A percentile compares a stretch with the other conserved stretches of the same genome.
Conservation (phyloP, 2,329 filamentous ascomycete species). For the Fusarium odoratissimum region DNA sequence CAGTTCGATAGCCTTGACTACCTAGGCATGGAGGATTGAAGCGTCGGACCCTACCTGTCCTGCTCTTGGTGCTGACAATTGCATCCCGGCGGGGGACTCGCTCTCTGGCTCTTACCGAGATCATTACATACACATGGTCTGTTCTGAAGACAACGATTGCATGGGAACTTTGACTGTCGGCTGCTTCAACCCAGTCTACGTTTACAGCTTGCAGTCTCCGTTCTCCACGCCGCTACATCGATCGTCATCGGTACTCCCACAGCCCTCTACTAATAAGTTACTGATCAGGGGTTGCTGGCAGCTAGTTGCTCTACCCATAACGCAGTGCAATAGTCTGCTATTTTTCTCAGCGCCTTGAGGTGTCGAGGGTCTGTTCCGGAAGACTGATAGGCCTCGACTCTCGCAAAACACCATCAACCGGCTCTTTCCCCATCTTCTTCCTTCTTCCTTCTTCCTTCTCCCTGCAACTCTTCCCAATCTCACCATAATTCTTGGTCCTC, state of each 20-base stretch:
- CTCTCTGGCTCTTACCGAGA: conserved; percentile 34
- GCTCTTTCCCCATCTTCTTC: conserved; percentile 20
- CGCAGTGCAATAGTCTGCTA: conserved; percentile 1
- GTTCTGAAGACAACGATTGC: conserved; percentile 29
- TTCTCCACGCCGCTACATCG: conserved; percentile 44
- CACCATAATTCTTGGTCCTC: conserved; percentile 24
- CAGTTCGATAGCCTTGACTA: neutral
- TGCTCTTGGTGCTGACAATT: conserved; percentile 33
- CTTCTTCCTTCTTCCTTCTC: conserved; percentile 21
- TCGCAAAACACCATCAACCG: conserved; percentile 26
- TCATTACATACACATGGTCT: conserved; percentile 9
- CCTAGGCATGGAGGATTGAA: conserved; percentile 6
- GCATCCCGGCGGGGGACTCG: conserved; percentile 28
- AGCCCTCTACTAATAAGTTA: conserved; percentile 4
- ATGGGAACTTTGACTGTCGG: conserved; percentile 32
- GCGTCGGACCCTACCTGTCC: conserved; percentile 19
- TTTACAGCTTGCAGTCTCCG: neutral
- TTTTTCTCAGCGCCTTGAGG: conserved; percentile 3
- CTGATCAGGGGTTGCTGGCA: conserved; percentile 28
- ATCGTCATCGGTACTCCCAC: conserved; percentile 45
- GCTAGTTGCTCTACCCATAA: conserved; percentile 14
- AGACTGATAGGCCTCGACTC: conserved; percentile 8
- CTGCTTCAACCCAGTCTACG: conserved; percentile 3
- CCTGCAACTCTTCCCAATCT: conserved; percentile 30
- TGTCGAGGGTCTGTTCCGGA: conserved; percentile 11